These are phyloP conservation scores for Aureobasidium sp. DNA, from an alignment of 2,329 filamentous ascomycete genomes.

Conservation along the genomic window DNA sequence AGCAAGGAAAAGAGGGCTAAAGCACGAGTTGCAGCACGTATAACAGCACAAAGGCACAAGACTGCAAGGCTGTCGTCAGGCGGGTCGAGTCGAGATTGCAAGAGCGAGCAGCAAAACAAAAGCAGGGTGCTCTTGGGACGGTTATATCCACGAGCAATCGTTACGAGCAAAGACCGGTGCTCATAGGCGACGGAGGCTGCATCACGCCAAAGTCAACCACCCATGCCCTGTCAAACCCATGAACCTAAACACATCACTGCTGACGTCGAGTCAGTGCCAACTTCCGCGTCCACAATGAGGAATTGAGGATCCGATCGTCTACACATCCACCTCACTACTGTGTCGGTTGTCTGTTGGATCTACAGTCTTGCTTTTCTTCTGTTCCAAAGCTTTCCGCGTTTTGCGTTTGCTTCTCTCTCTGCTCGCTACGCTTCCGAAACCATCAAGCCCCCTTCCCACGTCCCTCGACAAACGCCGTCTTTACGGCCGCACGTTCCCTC, in stretches of 20 bases:
- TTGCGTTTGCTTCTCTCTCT: not conserved
- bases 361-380: not conserved
- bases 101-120: slow-evolving; percentile 14
- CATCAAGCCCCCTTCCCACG: not conserved
- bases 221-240: not conserved
- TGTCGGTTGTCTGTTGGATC: not conserved
- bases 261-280: slow-evolving; percentile 5
- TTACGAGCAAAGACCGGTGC: slow-evolving; percentile 2
- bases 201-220: too few species aligned
- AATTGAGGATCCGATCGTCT: slow-evolving; percentile 1
- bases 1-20: too few species aligned
- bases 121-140: not conserved
- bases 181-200: too few species aligned
- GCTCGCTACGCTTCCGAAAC: slow-evolving; percentile 4
- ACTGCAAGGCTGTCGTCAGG: slow-evolving; percentile 4
- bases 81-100: slow-evolving; percentile 12
- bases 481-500: slow-evolving; percentile 11
- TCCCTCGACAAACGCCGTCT: slow-evolving; percentile 1
- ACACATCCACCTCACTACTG: not conserved
- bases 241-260: too few species aligned
- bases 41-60: too few species aligned
- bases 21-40: too few species aligned
- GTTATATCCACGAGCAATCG: slow-evolving; percentile 4
- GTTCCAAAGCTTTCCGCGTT: not conserved
- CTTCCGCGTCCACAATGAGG: not conserved